Conservation (phyloP, 345 rosid genomes). For the Lepidium didymum region DNA sequence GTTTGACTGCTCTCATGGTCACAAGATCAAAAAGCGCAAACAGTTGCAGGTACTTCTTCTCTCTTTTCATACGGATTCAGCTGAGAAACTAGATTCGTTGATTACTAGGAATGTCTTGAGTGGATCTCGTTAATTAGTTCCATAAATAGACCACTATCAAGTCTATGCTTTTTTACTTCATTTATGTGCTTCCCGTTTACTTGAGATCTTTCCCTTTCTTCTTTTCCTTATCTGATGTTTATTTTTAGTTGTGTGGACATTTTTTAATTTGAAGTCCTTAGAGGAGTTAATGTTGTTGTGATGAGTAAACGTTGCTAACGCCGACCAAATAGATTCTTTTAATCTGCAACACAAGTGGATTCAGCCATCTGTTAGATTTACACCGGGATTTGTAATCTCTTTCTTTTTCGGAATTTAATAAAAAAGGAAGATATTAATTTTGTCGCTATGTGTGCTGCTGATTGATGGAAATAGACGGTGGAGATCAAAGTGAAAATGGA, state of each 20-base stretch:
- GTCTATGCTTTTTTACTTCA: neutral
- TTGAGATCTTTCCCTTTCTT: neutral
- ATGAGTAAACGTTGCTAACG: conserved; percentile 1
- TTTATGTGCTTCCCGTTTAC: neutral
- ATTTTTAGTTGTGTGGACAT: neutral
- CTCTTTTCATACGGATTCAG: neutral
- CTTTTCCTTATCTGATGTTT: neutral
- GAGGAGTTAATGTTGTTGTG: no score
- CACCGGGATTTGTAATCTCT: conserved; percentile 16
- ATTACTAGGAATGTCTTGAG: neutral
- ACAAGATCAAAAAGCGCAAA: conserved; percentile 54
- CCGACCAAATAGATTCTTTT: conserved; percentile 22
- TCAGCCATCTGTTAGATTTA: conserved; percentile 23
- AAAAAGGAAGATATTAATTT: neutral
- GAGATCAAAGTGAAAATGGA: conserved; percentile 82
- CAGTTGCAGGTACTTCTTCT: conserved; percentile 56
- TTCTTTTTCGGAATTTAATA: conserved; percentile 1
- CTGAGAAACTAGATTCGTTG: neutral
- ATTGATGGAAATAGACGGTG: conserved; percentile 47
- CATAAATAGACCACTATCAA: neutral
- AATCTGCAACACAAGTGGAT: neutral
- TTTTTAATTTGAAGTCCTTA: neutral
- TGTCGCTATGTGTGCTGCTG: neutral
- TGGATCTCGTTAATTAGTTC: neutral
- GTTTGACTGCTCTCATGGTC: conserved; percentile 66